phyloP scores from a whole-genome alignment of 2,329 filamentous ascomycete species.

The Plenodomus biglobosus region DNA sequence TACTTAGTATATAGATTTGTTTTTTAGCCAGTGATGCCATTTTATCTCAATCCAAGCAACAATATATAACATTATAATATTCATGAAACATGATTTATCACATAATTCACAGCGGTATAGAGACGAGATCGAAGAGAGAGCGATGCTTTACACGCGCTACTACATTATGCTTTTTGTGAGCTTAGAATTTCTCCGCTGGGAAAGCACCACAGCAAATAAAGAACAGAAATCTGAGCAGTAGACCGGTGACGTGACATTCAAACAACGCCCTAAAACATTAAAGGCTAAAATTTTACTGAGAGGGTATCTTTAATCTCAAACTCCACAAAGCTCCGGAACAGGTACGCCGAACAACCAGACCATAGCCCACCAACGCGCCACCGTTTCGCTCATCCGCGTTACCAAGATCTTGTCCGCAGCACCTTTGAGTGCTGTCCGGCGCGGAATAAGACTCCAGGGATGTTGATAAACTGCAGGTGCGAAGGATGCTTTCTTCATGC shows the following conservation, averaged over 20 bases:
- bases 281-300: too few relatives aligned
- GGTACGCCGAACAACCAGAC: slow-evolving; percentile 17
- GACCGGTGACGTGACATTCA: not conserved
- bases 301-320: slow-evolving; percentile 2
- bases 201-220: too few relatives aligned
- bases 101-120: too few relatives aligned
- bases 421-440: not conserved
- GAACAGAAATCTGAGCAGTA: too few relatives aligned
- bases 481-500: not conserved
- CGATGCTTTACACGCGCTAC: too few relatives aligned
- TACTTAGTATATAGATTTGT: not conserved
- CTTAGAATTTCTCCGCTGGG: too few relatives aligned
- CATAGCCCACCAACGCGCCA: slow-evolving; percentile 12
- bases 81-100: too few relatives aligned
- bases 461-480: not conserved
- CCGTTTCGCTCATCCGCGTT: slow-evolving; percentile 10
- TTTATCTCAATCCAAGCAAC: too few relatives aligned
- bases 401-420: slow-evolving; percentile 4
- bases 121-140: too few relatives aligned
- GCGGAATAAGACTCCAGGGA: slow-evolving; percentile 1
- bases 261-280: not conserved
- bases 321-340: slow-evolving; percentile 1
- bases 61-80: too few relatives aligned
- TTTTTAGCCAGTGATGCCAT: not conserved
- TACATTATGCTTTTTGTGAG: too few relatives aligned